Evolutionary conservation across 2,329 filamentous ascomycete species (phyloP).

Genomic region (Sporothrix humicola): DNA sequence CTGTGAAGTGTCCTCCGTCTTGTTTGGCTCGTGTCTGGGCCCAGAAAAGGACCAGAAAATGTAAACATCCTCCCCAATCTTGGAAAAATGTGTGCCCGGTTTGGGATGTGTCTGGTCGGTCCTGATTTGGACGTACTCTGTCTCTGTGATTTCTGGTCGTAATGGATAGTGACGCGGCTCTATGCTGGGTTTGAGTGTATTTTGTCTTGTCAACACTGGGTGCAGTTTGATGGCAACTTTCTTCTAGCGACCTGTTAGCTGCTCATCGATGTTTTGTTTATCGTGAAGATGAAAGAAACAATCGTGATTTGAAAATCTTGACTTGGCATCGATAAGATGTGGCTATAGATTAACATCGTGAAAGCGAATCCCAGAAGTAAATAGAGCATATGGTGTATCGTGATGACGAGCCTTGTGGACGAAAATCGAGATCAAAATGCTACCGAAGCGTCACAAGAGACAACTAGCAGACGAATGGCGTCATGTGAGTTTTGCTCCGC

Average conservation of each 20-base stretch:
- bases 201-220: background rate
- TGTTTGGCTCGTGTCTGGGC: background rate
- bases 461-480: background rate
- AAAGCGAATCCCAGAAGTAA: no score
- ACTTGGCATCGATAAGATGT: background rate
- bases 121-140: background rate
- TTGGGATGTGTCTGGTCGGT: slow-evolving; percentile 4
- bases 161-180: background rate
- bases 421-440: background rate
- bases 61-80: background rate
- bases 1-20: no score
- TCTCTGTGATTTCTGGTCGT: slow-evolving; percentile 22
- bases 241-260: background rate
- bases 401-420: no score
- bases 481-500: background rate
- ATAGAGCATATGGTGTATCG: no score
- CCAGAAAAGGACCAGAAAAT: background rate
- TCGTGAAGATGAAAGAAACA: background rate
- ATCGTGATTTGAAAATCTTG: background rate
- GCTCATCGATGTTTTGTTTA: slow-evolving; percentile 28
- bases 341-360: no score
- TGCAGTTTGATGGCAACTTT: background rate
- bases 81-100: slow-evolving; percentile 23
- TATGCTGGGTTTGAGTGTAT: background rate
- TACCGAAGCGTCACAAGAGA: background rate